phyloP scores from a whole-genome alignment of 805 yeast species.

The Tetrapisispora arboricola region DNA sequence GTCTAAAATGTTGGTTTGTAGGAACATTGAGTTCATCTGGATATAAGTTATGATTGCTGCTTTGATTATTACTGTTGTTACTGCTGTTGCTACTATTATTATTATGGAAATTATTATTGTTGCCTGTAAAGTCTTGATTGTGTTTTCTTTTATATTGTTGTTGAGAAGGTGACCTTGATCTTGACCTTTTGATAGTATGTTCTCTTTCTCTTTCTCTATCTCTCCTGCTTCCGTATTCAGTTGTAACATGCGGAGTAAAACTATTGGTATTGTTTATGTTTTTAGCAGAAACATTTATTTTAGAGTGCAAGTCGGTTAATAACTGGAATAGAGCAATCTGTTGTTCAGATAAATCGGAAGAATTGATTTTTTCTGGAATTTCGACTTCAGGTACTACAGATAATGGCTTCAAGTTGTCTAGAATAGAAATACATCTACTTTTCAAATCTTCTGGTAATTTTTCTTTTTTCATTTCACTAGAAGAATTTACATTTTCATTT shows the following conservation, averaged over 20 bases:
- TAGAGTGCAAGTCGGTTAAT: conserved; percentile 19
- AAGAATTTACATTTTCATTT: conserved; percentile 37
- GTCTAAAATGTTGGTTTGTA: conserved; percentile 66
- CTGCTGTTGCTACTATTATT: conserved; percentile 9
- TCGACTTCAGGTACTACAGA: conserved; percentile 13
- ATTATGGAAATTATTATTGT: background rate
- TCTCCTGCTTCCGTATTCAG: conserved; percentile 29
- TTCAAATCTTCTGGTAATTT: conserved; percentile 39
- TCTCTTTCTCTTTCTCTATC: conserved; percentile 22
- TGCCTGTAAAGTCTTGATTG: background rate
- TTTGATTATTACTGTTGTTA: conserved; percentile 6
- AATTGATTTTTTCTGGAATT: conserved; percentile 15
- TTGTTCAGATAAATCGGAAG: conserved; percentile 27
- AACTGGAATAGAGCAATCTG: conserved; percentile 35
- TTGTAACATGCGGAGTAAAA: conserved; percentile 12
- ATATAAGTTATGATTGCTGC: conserved; percentile 27
- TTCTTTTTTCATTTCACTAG: conserved; percentile 61
- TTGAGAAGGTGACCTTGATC: conserved; percentile 41
- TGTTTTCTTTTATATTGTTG: conserved; percentile 8
- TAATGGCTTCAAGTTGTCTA: conserved; percentile 16
- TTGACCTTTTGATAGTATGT: conserved; percentile 34
- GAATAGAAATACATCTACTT: conserved; percentile 23
- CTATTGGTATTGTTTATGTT: background rate
- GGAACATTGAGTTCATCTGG: conserved; percentile 55
- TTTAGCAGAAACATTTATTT: background rate